Evolutionary conservation across 768 basidiomycete genomes (phyloP).

Genomic region (Phanerodontia chrysosporium): DNA sequence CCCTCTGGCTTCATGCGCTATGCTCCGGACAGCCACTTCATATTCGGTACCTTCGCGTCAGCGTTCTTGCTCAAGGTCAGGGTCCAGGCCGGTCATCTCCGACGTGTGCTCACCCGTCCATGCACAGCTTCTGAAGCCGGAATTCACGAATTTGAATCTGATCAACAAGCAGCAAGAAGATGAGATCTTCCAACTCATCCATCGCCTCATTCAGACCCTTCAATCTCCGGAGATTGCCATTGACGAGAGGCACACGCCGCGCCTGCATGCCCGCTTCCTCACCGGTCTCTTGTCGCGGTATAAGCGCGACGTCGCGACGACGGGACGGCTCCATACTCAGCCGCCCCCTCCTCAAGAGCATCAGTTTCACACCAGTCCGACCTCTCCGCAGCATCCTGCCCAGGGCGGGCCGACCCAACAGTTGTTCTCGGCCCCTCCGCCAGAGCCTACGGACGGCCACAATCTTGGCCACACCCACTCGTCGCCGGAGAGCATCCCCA

Average conservation of each 20-base stretch:
- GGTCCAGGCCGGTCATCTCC: background rate
- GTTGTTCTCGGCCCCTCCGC: background rate
- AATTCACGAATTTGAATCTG: conserved; percentile 59
- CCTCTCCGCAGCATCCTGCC: background rate
- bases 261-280: conserved; percentile 76
- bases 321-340: conserved; percentile 48
- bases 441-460: background rate
- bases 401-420: background rate
- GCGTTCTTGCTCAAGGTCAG: conserved; percentile 82
- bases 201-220: conserved; percentile 66
- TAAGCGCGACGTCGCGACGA: conserved; percentile 62
- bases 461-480: conserved; percentile 7
- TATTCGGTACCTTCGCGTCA: conserved; percentile 78
- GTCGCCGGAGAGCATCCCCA: conserved; percentile 12
- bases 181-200: conserved; percentile 69
- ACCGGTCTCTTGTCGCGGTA: conserved; percentile 66
- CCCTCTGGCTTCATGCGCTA: conserved; percentile 76
- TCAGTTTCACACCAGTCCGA: background rate
- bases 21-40: conserved; percentile 77
- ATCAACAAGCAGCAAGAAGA: conserved; percentile 59
- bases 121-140: conserved; percentile 63
- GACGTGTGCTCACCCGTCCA: background rate
- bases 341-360: conserved; percentile 32
- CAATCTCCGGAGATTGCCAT: conserved; percentile 72
- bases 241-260: conserved; percentile 78